Evolutionary conservation across 345 rosid genomes (phyloP), one percentile per base, ranked within the genome.

Genomic region (Tarenaya hassleriana): DNA sequence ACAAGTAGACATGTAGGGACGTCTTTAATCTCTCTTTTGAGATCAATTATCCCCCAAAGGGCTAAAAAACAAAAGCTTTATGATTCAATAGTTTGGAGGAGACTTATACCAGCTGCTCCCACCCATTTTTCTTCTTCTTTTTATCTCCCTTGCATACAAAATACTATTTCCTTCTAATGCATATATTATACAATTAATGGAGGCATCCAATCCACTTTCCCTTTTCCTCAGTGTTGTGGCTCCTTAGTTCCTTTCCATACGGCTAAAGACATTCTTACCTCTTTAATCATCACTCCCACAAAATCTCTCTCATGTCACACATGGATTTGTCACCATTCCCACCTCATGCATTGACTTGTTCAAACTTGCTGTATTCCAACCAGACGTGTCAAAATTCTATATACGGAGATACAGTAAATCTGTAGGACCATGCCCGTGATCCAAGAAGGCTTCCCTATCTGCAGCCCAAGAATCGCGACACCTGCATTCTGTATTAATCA

Each of bases 231-330:
- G 56, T 42, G 50, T 47, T 63, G 62, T 49, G 62, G 45, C 56
- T 63, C 62, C 56, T 61, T 52, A 50, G 14, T 58, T 41, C 31
- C 45, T 58, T 62, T 50, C 47, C 59, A 57, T 50, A 51, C 50
- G 63, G 69, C 58, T 64, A 64, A 64, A 64, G 69, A 64, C 52
- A 34, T 50, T 45, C 51, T 37, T 42, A 41, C 49, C 31, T 43
- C 69, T 57, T 64, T 64, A 56, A 44, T 64, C 69, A 64, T 64
- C 51, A 57, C 54, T 44, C 58, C 69, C 69, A 64, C 69, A 51
- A 63, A 43, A 45, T 57, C 69, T 64, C 57, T 64, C 69, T 51
- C 61, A 8, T 45, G 52, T 11, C 16, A 37, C 52, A 50, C 53
- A 29, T 34, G 47, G 47, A 56, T 53, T 27, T 50, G 50, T 50